Evolutionary conservation across 768 basidiomycete genomes (phyloP), one percentile per base, ranked within the genome.

Genomic region (Lepiota venenata): DNA sequence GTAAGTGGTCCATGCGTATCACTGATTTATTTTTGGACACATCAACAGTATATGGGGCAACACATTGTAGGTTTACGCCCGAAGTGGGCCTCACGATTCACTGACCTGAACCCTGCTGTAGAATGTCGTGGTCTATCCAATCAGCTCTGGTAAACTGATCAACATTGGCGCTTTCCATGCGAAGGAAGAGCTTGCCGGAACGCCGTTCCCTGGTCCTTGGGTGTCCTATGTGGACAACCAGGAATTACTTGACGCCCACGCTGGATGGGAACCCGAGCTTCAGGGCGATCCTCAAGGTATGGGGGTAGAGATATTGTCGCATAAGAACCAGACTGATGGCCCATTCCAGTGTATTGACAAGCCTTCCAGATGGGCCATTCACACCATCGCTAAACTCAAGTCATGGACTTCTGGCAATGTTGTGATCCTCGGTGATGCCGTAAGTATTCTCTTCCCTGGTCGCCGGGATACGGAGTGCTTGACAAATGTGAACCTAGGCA

Each of bases 351-450:
- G 69, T 39, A 63, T 70, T 32, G 65, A 68, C 15, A 67, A 62
- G 8, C 66, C 71, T 18, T 71, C 67, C 4, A 61, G 69, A 37
- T 79, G 77, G 75, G 74, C 71, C 4, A 61, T 80, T 2, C 72
- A 77, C 53, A 59, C 61, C 8, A 61, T 75, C 4, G 64, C 62
- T 14, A 64, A 69, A 3, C 58, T 82, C 3, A 66, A 73, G 0
- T 68, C 66, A 2, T 77, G 69, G 57, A 68, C 67, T 4, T 61
- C 63, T 29, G 74, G 69, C 1, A 64, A 66, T 10, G 74, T 77
- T 8, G 72, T 66, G 1, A 61, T 81, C 4, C 58, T 78, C 2
- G 80, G 78, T 7, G 79, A 80, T 56, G 73, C 80, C 16, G 73
- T 75, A 54, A 38, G 65, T 42, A 16, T 15, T n/a, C 9, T 12